Base-by-base conservation (phyloP, 2,329 filamentous ascomycete species). In the Leptosphaerulina australis region DNA sequence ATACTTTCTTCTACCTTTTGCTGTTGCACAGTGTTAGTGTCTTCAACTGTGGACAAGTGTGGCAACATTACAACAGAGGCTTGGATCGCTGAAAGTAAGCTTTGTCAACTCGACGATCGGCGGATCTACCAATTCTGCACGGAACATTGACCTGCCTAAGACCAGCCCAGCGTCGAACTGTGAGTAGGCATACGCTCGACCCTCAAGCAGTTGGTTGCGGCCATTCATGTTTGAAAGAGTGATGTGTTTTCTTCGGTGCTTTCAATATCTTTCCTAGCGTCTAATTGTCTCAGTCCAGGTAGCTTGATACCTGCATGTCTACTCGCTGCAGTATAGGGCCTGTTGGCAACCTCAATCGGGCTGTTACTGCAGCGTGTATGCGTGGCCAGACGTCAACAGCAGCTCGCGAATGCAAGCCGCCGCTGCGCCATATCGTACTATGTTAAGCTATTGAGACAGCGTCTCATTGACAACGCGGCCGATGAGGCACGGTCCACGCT, bases 341-440 rank as follows among this genome's bases (percentile, higher is more conserved):
- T 44, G 26, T 34, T 22, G 28, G 31, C 31, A 31, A 36, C 18
- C 41, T 43, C 30, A 28, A 46, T 46, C 37, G 7, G 36, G 28
- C 37, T 15, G 31, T 35, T 33, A 26, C 41, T 51, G 48, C 48
- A 51, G 29, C 25, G 26, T 26, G 37, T 41, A 29, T 21, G 24
- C 36, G 28, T 26, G 34, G 17, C 18, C 18, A 37, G n/a, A 38
- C 22, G 14, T 26, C 22, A 7, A 18, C 26, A 35, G 18, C 35
- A 47, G 50, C 50, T 56, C 28, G 48, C 57, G 34, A 40, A 45
- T 28, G 49, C 55, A 55, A 59, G 37, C 44, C 37, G 49, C 55
- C 53, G 34, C 46, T 41, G 41, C 43, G 45, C 48, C 24, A 40
- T 49, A 53, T 49, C 35, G 43, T 47, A 24, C 50, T 57, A 58